Evolutionary conservation across 345 rosid genomes (phyloP).

Genomic region (Linum lewisii): DNA sequence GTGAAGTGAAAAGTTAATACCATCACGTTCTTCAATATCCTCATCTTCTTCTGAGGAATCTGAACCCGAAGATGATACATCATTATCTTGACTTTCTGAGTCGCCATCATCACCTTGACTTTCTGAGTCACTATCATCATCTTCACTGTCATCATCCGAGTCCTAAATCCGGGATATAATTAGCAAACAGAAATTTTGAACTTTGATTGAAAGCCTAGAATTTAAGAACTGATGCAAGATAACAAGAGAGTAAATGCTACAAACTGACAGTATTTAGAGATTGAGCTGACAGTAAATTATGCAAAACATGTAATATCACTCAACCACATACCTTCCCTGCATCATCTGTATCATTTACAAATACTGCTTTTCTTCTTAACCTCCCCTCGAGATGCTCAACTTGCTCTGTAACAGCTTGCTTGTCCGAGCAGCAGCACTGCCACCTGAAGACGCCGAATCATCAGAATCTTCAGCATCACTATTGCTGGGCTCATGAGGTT

Average conservation of each 20-base stretch:
- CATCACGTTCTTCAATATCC: constrained; percentile 34
- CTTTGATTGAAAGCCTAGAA: background rate
- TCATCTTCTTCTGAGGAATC: constrained; percentile 33
- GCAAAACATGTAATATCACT: background rate
- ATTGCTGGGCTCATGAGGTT: constrained; percentile 22
- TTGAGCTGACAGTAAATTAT: background rate
- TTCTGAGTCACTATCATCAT: constrained; percentile 21
- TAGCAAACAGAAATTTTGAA: background rate
- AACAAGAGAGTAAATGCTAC: background rate
- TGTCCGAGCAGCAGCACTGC: constrained; percentile 26
- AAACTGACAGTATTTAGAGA: background rate
- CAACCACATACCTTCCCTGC: constrained; percentile 28
- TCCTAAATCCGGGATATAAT: constrained; percentile 27
- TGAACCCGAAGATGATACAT: constrained; percentile 33
- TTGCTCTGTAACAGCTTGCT: constrained; percentile 28
- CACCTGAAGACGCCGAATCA: constrained; percentile 33
- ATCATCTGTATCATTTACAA: constrained; percentile 33
- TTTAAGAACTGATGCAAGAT: background rate
- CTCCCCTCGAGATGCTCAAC: constrained; percentile 63
- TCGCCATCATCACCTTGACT: constrained; percentile 20
- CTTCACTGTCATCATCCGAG: constrained; percentile 34
- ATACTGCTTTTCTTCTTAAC: constrained; percentile 70
- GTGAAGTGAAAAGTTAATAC: constrained; percentile 20
- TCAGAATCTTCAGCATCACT: constrained; percentile 29
- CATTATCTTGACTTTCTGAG: constrained; percentile 18